A percentile compares a stretch with the other conserved stretches of the same genome.
Conservation (phyloP, 73 alveolate species). For the Paramecium octaurelia region DNA sequence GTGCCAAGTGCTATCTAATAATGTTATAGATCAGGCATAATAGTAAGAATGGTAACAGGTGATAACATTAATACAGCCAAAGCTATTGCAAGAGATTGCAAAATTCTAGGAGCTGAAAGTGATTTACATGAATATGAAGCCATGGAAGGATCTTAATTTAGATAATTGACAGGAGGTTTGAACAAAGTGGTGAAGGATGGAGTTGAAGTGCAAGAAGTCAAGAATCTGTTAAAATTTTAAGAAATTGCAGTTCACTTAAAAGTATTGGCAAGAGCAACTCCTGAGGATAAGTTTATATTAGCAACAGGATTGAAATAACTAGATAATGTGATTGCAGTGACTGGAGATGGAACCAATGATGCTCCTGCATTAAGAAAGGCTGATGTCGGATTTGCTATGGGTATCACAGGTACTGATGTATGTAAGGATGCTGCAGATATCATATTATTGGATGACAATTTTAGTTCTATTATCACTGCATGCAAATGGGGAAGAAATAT, state of each 20-base stretch:
- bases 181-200: conserved; percentile 51
- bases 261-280: conserved; percentile 89
- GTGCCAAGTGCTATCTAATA: conserved; percentile 78
- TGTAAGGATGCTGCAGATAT: conserved; percentile 90
- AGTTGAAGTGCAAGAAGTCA: conserved; percentile 65
- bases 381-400: conserved; percentile 79
- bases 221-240: conserved; percentile 69
- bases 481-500: conserved; percentile 80
- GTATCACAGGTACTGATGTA: conserved; percentile 84
- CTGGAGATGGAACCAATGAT: conserved; percentile 89
- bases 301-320: conserved; percentile 81
- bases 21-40: conserved; percentile 90
- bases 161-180: conserved; percentile 66
- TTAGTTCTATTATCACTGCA: conserved; percentile 74
- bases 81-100: conserved; percentile 80
- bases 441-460: conserved; percentile 83
- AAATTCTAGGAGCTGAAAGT: conserved; percentile 16
- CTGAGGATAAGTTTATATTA: conserved; percentile 82
- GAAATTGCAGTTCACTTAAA: conserved; percentile 66
- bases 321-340: conserved; percentile 86
- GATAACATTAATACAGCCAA: conserved; percentile 83
- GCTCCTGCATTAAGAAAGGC: conserved; percentile 75
- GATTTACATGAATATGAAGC: conserved; percentile 54
- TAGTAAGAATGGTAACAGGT: conserved; percentile 98
- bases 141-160: conserved; percentile 74